Conservation (phyloP, 192 early-diverging fungal species). For the Piromyces sp. region DNA sequence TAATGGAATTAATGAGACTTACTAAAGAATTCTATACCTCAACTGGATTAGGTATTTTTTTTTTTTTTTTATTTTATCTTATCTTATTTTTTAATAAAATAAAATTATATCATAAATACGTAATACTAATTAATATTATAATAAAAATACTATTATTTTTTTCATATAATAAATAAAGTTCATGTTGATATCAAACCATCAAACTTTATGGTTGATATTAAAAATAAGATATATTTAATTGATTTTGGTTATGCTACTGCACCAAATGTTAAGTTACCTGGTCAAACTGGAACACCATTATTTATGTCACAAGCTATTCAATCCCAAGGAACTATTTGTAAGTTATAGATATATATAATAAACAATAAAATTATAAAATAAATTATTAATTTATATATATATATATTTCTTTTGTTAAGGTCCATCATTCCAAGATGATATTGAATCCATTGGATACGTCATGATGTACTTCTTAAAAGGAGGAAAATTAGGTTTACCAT, state of each 20-base stretch:
- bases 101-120: too few relatives aligned
- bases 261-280: constrained; percentile 7
- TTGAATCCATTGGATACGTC: constrained; percentile 12
- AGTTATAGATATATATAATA: too few relatives aligned
- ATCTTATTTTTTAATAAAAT: too few relatives aligned
- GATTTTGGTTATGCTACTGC: constrained; percentile 16
- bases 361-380: too few relatives aligned
- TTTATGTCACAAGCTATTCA: constrained; percentile 12
- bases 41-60: neutral
- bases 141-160: too few relatives aligned
- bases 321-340: constrained; percentile 8
- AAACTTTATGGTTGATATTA: constrained; percentile 9
- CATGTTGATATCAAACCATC: constrained; percentile 16
- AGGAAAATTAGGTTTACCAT: constrained; percentile 12
- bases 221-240: constrained; percentile 5
- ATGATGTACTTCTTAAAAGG: constrained; percentile 13
- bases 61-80: too few relatives aligned
- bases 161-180: too few relatives aligned
- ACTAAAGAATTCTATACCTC: neutral
- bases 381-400: too few relatives aligned
- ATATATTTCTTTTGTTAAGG: too few relatives aligned
- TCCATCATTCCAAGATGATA: constrained; percentile 11
- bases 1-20: neutral
- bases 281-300: constrained; percentile 16
- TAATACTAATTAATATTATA: too few relatives aligned